Base-by-base conservation (phyloP, 108 stramenopile species). In the Phaeodactylum tricornutum region DNA sequence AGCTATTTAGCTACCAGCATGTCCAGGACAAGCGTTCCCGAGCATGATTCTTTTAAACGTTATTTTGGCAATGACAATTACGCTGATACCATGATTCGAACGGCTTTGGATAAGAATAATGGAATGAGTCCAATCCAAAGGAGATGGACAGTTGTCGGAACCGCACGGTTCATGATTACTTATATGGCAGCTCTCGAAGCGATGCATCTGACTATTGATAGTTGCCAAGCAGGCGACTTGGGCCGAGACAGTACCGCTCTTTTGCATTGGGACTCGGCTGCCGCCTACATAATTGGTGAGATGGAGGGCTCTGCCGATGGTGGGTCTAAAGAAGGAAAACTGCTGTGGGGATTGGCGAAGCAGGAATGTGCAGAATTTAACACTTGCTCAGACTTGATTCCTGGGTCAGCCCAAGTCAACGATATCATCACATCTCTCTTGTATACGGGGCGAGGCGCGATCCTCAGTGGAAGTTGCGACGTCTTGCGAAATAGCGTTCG, bases 211-310 rank as follows among this genome's bases (percentile, higher is more conserved):
- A 60, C 88, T 24, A 29, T 79, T 1, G 54, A 62, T 23, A 66
- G 58, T 35, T 90, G 88, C 55, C 8, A 47, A 15, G 49, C 37
- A 22, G 22, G 25, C 33, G 47, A 20, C 4, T 32, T 29, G 2
- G 16, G 43, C 31, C 44, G 57, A 8, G 62, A 49, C 12, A 21
- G 41, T 9, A 50, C 25, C 6, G 56, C 72, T 37, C 7, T 12
- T n/a, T 7, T 50, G 24, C 32, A 33, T 38, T 70, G 73, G 56
- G 84, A 86, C 58, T 43, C 41, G 29, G 84, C 74, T 20, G 81
- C 77, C n/a, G 81, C 84, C n/a, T 63, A 67, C 33, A 42, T 78
- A 29, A 65, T 74, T 33, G 88, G 88, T 32, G 68, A 62, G 22
- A 39, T 83, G 23, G 80, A 89, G 61, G 83, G 83, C 1, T 26